Conservation (phyloP, 257 asterid species). For the Rauvolfia tetraphylla region DNA sequence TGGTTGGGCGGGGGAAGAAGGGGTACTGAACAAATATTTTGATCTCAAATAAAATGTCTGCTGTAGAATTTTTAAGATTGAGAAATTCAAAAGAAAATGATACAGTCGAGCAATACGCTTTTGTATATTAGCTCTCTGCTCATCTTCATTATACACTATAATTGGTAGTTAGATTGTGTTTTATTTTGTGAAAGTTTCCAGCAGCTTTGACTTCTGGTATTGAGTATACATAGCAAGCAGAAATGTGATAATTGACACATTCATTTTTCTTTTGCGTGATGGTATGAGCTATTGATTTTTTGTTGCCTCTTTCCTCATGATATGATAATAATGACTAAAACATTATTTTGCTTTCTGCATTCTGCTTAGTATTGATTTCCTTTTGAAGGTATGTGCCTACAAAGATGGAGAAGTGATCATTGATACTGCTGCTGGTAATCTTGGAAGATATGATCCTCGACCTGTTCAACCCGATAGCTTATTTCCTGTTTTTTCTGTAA, state of each 20-base stretch:
- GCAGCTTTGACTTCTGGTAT: background rate
- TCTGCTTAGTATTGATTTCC: background rate
- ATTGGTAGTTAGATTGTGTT: background rate
- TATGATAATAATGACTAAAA: background rate
- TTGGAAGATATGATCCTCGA: constrained; percentile 97
- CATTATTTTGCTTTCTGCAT: background rate
- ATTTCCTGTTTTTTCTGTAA: constrained; percentile 86
- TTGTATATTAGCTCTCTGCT: background rate
- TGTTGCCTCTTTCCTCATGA: background rate
- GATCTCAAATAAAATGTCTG: background rate
- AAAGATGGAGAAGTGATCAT: constrained; percentile 95
- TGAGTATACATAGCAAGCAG: background rate
- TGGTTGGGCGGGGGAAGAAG: no score
- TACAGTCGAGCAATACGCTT: background rate
- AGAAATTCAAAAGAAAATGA: background rate
- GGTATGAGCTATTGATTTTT: background rate
- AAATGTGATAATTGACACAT: background rate
- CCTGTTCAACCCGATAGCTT: constrained; percentile 98
- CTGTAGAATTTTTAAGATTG: background rate
- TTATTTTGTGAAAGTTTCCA: background rate
- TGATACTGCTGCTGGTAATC: constrained; percentile 96
- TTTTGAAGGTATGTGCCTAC: constrained; percentile 84
- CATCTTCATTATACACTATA: background rate
- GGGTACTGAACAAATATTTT: background rate
- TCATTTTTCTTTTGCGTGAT: background rate